Evolutionary conservation across 2,329 filamentous ascomycete species (phyloP).

Genomic region (Fonsecaea monophora): DNA sequence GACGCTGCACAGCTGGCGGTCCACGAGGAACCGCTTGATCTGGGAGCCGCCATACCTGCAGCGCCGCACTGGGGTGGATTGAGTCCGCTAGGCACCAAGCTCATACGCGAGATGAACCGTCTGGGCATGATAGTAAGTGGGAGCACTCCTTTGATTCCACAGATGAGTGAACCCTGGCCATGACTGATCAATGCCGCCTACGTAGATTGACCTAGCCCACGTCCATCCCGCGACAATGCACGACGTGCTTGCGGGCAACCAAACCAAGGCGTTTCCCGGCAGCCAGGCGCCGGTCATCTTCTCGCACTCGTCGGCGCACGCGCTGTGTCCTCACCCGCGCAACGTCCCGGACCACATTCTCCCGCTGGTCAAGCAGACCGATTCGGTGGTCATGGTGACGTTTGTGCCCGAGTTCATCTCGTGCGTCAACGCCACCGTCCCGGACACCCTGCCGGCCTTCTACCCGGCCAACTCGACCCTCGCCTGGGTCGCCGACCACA

Average conservation of each 20-base stretch:
- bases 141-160: neutral
- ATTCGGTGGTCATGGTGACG: conserved; percentile 88
- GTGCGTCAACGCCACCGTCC: conserved; percentile 65
- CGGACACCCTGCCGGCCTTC: conserved; percentile 65
- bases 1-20: conserved; percentile 74
- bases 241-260: conserved; percentile 68
- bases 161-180: neutral
- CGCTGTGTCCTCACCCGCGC: conserved; percentile 83
- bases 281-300: conserved; percentile 79
- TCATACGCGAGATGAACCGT: conserved; percentile 90
- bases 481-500: conserved; percentile 77
- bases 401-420: conserved; percentile 83
- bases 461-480: conserved; percentile 74
- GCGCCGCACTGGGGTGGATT: conserved; percentile 64
- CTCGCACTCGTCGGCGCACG: conserved; percentile 81
- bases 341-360: conserved; percentile 89
- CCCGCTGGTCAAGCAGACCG: conserved; percentile 72
- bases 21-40: conserved; percentile 38
- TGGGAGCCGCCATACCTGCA: conserved; percentile 44
- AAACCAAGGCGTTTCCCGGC: conserved; percentile 23
- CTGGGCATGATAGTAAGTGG: conserved; percentile 75
- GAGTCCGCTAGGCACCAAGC: conserved; percentile 68
- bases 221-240: conserved; percentile 80
- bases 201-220: conserved; percentile 75
- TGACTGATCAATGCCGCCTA: neutral